These are phyloP conservation scores for Botrytis byssoidea DNA, from an alignment of 2,329 filamentous ascomycete genomes.

Conservation along the genomic window DNA sequence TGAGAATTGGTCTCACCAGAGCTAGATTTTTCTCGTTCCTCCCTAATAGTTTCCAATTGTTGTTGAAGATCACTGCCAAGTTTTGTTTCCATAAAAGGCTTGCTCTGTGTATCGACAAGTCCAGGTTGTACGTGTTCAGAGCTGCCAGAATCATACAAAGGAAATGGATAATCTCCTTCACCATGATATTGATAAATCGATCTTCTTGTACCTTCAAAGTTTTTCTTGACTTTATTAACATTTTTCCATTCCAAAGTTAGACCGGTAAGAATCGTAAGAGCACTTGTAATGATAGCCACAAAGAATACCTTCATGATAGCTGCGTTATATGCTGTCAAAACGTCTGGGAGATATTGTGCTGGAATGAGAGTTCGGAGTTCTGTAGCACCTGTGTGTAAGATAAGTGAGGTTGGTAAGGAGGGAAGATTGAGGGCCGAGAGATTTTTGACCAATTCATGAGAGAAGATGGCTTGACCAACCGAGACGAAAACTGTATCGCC, in stretches of 20 bases:
- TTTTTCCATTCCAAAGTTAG: slow-evolving; percentile 56
- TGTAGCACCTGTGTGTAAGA: slow-evolving; percentile 48
- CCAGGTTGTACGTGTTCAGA: not conserved
- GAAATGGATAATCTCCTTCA: not conserved
- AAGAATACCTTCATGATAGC: slow-evolving; percentile 54
- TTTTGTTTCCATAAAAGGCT: not conserved
- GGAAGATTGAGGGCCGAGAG: slow-evolving; percentile 22
- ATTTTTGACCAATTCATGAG: slow-evolving; percentile 32
- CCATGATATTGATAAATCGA: not conserved
- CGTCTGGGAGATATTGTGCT: slow-evolving; percentile 42
- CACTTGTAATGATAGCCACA: slow-evolving; percentile 52
- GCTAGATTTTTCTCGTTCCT: slow-evolving; percentile 9
- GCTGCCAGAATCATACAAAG: not conserved
- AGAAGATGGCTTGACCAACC: slow-evolving; percentile 35
- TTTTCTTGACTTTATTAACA: slow-evolving; percentile 48
- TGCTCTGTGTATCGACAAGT: not conserved
- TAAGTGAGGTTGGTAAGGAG: slow-evolving; percentile 19
- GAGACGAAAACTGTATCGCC: slow-evolving; percentile 42
- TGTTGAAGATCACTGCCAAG: not conserved
- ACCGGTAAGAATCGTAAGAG: slow-evolving; percentile 47
- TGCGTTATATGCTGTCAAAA: slow-evolving; percentile 55
- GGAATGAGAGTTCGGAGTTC: slow-evolving; percentile 46
- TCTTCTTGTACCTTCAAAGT: not conserved
- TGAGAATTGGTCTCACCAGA: not conserved
- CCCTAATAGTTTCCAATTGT: slow-evolving; percentile 12